Conservation (phyloP, 2,329 filamentous ascomycete genomes). For the Penicillium rolfsii region DNA sequence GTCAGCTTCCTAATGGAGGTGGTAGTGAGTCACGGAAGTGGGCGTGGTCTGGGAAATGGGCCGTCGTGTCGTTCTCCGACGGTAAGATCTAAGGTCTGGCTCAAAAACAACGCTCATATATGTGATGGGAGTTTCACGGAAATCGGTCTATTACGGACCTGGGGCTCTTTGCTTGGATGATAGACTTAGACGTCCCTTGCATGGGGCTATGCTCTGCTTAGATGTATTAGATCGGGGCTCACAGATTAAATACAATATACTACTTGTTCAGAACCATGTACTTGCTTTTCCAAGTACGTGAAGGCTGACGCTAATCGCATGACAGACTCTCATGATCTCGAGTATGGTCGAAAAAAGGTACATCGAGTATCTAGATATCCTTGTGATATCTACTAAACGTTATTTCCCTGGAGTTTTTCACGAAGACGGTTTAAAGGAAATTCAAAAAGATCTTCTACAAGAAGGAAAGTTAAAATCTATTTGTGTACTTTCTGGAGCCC, state of each 20-base stretch:
- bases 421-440: too few relatives aligned
- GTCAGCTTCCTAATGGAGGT: constrained; percentile 68
- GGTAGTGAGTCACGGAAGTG: constrained; percentile 74
- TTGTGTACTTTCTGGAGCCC: too few relatives aligned
- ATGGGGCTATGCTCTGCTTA: not conserved
- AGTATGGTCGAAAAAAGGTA: too few relatives aligned
- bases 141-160: not conserved
- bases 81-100: constrained; percentile 55
- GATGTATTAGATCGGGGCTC: not conserved
- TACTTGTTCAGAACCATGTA: not conserved
- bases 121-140: not conserved
- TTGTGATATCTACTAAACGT: too few relatives aligned
- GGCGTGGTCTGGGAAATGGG: constrained; percentile 97
- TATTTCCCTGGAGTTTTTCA: too few relatives aligned
- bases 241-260: constrained; percentile 1
- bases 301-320: not conserved
- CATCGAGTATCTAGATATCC: too few relatives aligned
- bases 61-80: constrained; percentile 82
- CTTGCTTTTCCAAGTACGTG: not conserved
- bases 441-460: too few relatives aligned
- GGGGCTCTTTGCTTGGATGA: not conserved
- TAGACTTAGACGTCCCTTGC: not conserved
- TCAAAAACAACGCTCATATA: not conserved
- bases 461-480: too few relatives aligned
- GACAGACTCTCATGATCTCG: too few relatives aligned